Conservation (phyloP, 495 filamentous ascomycete species). For the Daldinia loculata region DNA sequence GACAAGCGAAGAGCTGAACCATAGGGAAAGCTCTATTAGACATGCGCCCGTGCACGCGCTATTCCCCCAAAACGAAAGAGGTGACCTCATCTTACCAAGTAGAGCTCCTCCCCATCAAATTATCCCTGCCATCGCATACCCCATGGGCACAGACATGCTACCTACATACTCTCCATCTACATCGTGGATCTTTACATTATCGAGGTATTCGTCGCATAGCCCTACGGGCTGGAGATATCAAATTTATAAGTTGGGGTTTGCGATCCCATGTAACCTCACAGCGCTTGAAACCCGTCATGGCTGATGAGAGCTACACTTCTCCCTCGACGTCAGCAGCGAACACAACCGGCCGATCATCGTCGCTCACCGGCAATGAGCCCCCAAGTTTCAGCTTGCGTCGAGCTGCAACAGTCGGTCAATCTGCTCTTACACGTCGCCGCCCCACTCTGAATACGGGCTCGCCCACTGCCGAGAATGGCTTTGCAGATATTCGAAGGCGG, state of each 20-base stretch:
- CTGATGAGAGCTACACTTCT: constrained; percentile 35
- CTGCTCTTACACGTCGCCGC: constrained; percentile 35
- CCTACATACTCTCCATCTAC: constrained; percentile 23
- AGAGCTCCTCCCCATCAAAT: neutral
- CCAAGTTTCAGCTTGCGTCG: constrained; percentile 46
- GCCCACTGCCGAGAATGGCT: constrained; percentile 37
- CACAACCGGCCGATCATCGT: constrained; percentile 29
- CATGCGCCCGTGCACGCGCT: constrained; percentile 1
- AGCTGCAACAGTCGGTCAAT: constrained; percentile 49
- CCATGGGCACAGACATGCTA: neutral
- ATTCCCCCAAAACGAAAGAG: neutral
- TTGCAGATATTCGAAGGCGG: constrained; percentile 60
- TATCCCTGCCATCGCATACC: constrained; percentile 35
- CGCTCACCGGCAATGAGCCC: constrained; percentile 25
- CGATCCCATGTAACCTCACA: constrained; percentile 31
- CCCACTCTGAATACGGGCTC: constrained; percentile 17
- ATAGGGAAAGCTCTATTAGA: constrained; percentile 2
- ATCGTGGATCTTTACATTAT: constrained; percentile 11
- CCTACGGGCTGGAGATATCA: constrained; percentile 24
- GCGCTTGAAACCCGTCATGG: constrained; percentile 34
- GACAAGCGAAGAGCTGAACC: neutral
- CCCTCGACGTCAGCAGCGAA: constrained; percentile 36
- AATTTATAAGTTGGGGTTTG: constrained; percentile 3
- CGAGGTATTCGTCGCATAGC: constrained; percentile 22
- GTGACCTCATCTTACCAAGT: constrained; percentile 31